Evolutionary conservation across 2,329 filamentous ascomycete genomes (phyloP).

Genomic region (Tolypocladium paradoxum): DNA sequence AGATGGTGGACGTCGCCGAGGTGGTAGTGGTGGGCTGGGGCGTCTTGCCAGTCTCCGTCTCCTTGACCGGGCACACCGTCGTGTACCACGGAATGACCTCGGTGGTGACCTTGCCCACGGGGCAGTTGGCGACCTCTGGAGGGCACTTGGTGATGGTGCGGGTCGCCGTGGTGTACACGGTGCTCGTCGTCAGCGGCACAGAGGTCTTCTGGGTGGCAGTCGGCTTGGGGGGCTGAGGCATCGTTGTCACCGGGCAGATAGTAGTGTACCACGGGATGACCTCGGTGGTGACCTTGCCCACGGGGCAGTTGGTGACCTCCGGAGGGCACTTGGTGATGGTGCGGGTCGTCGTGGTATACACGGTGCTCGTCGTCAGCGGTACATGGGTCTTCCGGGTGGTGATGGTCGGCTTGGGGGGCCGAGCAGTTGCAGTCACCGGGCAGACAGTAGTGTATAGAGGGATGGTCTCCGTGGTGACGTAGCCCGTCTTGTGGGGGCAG

Average conservation of each 20-base stretch:
- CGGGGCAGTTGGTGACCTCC: slow-evolving; percentile 37
- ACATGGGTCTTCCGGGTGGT: not conserved
- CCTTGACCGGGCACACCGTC: slow-evolving; percentile 24
- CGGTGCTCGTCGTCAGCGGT: slow-evolving; percentile 21
- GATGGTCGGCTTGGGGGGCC: slow-evolving; percentile 5
- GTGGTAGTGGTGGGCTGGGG: slow-evolving; percentile 7
- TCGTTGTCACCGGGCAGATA: slow-evolving; percentile 27
- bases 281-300: slow-evolving; percentile 20
- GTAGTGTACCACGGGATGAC: slow-evolving; percentile 24
- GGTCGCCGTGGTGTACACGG: slow-evolving; percentile 42
- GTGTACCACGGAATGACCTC: slow-evolving; percentile 22
- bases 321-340: slow-evolving; percentile 45
- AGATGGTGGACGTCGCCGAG: slow-evolving; percentile 20
- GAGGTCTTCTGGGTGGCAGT: not conserved
- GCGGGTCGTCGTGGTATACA: slow-evolving; percentile 42
- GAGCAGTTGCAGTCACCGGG: slow-evolving; percentile 17
- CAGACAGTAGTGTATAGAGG: slow-evolving; percentile 34
- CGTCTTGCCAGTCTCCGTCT: slow-evolving; percentile 7
- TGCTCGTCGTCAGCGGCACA: slow-evolving; percentile 15
- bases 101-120: slow-evolving; percentile 20
- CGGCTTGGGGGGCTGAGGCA: no score
- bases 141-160: slow-evolving; percentile 45
- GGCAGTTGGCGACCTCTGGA: slow-evolving; percentile 39
- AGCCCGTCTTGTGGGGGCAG: slow-evolving; percentile 21
- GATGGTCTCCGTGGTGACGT: slow-evolving; percentile 28